Conservation (phyloP, 257 asterid species). For the Paulownia fortunei region DNA sequence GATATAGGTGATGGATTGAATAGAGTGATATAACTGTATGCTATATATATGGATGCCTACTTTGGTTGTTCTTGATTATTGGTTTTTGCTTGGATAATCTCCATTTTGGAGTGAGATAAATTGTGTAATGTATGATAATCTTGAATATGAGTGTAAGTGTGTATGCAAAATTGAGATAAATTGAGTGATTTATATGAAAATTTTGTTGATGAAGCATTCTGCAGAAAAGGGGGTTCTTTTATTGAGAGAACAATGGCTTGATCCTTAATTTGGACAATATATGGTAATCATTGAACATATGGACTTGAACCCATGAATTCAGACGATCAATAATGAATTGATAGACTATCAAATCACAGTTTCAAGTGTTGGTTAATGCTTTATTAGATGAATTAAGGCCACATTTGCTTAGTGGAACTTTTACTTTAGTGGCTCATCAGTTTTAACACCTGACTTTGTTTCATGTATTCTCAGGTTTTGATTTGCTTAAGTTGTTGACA, state of each 20-base stretch:
- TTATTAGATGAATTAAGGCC: neutral
- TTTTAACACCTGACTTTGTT: neutral
- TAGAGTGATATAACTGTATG: neutral
- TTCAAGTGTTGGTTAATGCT: neutral
- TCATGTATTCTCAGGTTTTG: neutral
- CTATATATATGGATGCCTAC: neutral
- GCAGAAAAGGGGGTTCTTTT: neutral
- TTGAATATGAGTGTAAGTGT: neutral
- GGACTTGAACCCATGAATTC: neutral
- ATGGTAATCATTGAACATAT: neutral
- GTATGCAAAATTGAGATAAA: neutral
- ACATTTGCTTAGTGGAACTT: neutral
- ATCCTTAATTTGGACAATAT: neutral
- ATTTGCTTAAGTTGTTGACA: neutral
- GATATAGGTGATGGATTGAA: constrained; percentile 43
- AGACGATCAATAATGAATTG: neutral
- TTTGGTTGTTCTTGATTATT: constrained; percentile 14
- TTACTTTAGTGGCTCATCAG: neutral
- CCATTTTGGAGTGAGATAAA: neutral
- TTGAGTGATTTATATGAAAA: neutral
- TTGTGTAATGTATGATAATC: neutral
- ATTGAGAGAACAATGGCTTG: neutral
- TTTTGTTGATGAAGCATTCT: constrained; percentile 3
- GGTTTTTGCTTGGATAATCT: constrained; percentile 3
- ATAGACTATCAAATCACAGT: neutral